A percentile compares a stretch with the other conserved stretches of the same genome.
Conservation (phyloP, 495 filamentous ascomycete genomes). For the Penicillium bovifimosum region DNA sequence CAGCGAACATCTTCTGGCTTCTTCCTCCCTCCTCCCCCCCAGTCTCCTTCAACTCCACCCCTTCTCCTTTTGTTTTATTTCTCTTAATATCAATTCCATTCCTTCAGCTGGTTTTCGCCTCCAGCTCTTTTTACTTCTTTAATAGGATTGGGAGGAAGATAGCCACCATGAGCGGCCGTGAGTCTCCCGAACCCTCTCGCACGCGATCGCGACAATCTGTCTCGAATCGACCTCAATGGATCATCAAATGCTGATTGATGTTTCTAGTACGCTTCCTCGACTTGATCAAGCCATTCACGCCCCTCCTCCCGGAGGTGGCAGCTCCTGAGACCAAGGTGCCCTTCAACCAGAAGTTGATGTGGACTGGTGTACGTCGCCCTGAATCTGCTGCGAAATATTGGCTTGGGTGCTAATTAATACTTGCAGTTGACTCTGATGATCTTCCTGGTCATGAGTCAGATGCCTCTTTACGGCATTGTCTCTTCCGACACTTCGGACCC, state of each 20-base stretch:
- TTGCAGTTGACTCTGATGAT: constrained; percentile 83
- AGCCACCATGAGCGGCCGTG: constrained; percentile 46
- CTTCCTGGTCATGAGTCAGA: constrained; percentile 99
- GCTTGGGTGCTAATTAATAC: constrained; percentile 28
- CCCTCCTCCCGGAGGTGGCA: constrained; percentile 97
- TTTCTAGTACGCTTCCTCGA: constrained; percentile 93
- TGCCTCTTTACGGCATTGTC: constrained; percentile 95
- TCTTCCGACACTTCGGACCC: constrained; percentile 96
- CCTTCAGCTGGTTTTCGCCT: constrained; percentile 53
- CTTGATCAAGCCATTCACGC: constrained; percentile 98
- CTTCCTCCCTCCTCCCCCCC: constrained; percentile 33
- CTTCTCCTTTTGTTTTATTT: constrained; percentile 34
- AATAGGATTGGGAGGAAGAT: constrained; percentile 32
- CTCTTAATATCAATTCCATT: constrained; percentile 39
- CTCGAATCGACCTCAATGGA: constrained; percentile 27
- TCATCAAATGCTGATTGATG: constrained; percentile 15
- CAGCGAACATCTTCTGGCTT: constrained; percentile 36
- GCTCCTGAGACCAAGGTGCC: constrained; percentile 93
- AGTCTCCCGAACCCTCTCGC: constrained; percentile 25
- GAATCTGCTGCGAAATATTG: constrained; percentile 9
- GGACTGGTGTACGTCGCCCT: constrained; percentile 70
- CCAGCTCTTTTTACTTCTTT: constrained; percentile 40
- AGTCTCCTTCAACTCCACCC: constrained; percentile 32
- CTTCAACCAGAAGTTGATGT: constrained; percentile 99
- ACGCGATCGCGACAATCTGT: constrained; percentile 34